Conservation (phyloP, 2,329 filamentous ascomycete species). For the Fusarium tuaranense region DNA sequence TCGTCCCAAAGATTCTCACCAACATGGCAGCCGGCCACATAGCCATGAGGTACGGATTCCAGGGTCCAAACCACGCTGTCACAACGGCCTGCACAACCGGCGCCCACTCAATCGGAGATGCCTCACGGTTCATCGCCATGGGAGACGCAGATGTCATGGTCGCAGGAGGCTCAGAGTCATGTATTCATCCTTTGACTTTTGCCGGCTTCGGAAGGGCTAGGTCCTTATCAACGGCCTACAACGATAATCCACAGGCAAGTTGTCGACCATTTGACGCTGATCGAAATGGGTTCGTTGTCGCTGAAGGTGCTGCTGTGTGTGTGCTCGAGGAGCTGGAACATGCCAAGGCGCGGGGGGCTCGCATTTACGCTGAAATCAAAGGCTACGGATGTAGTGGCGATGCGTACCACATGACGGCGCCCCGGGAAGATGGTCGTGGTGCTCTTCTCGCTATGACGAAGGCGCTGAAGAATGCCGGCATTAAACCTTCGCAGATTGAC, state of each 20-base stretch:
- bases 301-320: constrained; percentile 89
- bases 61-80: constrained; percentile 91
- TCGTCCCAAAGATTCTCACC: constrained; percentile 92
- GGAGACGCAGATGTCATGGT: constrained; percentile 96
- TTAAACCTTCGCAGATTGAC: constrained; percentile 79
- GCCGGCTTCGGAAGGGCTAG: constrained; percentile 91
- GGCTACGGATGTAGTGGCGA: constrained; percentile 94
- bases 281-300: constrained; percentile 89
- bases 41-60: constrained; percentile 90
- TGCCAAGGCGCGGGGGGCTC: constrained; percentile 80
- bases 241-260: constrained; percentile 75
- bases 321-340: constrained; percentile 93
- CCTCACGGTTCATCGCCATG: constrained; percentile 89
- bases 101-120: constrained; percentile 93
- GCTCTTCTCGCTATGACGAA: constrained; percentile 87
- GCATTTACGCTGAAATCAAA: constrained; percentile 87
- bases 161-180: constrained; percentile 94
- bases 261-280: constrained; percentile 89
- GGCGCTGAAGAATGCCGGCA: constrained; percentile 77
- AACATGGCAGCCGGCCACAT: constrained; percentile 96
- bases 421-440: constrained; percentile 83
- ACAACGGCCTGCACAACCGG: constrained; percentile 98
- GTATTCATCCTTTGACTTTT: constrained; percentile 93
- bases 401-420: constrained; percentile 93
- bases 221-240: constrained; percentile 86